These are phyloP conservation scores for Leucocoprinus sp. DNA, from an alignment of 768 basidiomycete genomes.

Conservation along the genomic window DNA sequence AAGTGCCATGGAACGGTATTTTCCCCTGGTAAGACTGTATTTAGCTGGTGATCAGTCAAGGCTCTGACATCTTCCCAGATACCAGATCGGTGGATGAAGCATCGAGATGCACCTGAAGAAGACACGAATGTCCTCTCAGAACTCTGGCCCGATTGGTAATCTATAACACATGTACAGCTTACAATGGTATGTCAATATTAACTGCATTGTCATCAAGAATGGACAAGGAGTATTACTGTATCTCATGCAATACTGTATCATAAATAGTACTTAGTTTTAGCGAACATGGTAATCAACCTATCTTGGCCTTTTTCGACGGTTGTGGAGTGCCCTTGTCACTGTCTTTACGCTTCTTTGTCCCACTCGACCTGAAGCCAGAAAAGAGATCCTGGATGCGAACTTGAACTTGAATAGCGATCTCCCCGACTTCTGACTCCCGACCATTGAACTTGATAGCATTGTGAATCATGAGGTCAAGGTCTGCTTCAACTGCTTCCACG, in stretches of 20 bases:
- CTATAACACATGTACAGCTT: not conserved
- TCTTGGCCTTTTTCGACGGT: slow-evolving; percentile 61
- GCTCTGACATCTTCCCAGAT: slow-evolving; percentile 36
- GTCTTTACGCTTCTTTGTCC: slow-evolving; percentile 69
- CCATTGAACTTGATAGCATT: slow-evolving; percentile 92
- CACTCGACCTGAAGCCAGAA: slow-evolving; percentile 36
- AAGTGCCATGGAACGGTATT: slow-evolving; percentile 85
- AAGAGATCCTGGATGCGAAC: slow-evolving; percentile 49
- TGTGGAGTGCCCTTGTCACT: slow-evolving; percentile 55
- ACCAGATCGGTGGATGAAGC: slow-evolving; percentile 90
- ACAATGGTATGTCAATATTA: not conserved
- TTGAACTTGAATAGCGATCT: slow-evolving; percentile 41
- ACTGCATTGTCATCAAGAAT: not conserved
- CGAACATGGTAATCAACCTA: slow-evolving; percentile 31
- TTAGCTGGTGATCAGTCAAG: slow-evolving; percentile 3
- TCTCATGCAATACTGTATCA: not conserved
- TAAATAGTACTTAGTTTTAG: slow-evolving; percentile 6
- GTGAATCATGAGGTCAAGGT: slow-evolving; percentile 78
- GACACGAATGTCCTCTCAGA: slow-evolving; percentile 50
- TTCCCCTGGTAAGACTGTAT: slow-evolving; percentile 56
- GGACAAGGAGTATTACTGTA: not conserved
- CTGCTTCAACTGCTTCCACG: slow-evolving; percentile 72
- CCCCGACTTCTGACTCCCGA: slow-evolving; percentile 68
- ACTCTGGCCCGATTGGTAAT: slow-evolving; percentile 59
- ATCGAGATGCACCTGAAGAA: slow-evolving; percentile 69